Base-by-base conservation (phyloP, 345 rosid species). In the Mallotus nudiflorus region DNA sequence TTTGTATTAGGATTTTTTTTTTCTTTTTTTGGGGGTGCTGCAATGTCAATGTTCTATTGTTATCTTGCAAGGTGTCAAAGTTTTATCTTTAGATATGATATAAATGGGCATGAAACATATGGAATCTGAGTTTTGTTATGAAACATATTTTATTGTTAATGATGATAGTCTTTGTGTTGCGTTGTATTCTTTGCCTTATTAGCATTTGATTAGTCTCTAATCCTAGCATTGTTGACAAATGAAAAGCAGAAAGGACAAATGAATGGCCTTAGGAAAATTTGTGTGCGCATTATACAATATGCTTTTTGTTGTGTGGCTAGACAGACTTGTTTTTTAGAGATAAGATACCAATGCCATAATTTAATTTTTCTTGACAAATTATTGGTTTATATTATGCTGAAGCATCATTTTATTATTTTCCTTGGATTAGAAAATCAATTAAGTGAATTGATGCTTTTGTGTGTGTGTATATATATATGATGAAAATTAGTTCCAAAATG, bases 91-190 rank as follows among this genome's bases (percentile, higher is more conserved):
- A 49, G 4, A 3, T 14, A 3, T 52, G 72, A 55, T 56, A 27
- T 64, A 69, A 70, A 56, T 46, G 20, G 69, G 76, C 60, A 40
- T 60, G 62, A 62, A 62, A 45, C 71, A 51, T 25, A 45, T 7
- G 57, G 72, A 46, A 29, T 70, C 58, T 52, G 51, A 67, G 50
- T 74, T 20, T 49, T 18, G 14, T 35, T n/a, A 29, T 29, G 51
- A 14, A 18, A 29, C 9, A 44, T 9, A 33, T 63, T 27, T 29
- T 50, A n/a, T 56, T 70, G 31, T 62, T 9, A 48, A 13, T 28
- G 31, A 25, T 24, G 29, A 40, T 45, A n/a, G 0, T 19, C n/a
- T n/a, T 50, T 11, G 49, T 59, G 73, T 55, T 57, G 45, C 72
- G 14, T 56, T 12, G 25, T 58, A 27, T 31, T 39, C 28, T 33